phyloP scores from a whole-genome alignment of 176 grass and related monocot genomes.

The Eremochloa ophiuroides region DNA sequence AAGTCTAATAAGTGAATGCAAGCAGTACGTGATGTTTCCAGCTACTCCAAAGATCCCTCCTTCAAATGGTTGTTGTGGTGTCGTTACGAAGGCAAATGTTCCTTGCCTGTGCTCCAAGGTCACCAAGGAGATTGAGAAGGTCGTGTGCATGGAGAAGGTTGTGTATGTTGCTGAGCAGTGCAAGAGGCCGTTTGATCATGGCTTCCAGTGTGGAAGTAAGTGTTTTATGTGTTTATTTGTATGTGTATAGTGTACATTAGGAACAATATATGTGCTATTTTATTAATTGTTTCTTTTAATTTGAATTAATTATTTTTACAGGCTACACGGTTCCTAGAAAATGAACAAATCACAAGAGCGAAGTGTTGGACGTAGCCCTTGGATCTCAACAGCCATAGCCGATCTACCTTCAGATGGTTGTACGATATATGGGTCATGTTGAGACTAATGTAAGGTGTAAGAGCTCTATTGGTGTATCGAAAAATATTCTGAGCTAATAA shows the following conservation, averaged over 20 bases:
- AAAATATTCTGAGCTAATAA: not conserved
- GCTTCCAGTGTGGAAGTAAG: constrained; percentile 53
- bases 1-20: not conserved
- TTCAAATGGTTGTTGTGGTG: constrained; percentile 18
- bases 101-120: constrained; percentile 36
- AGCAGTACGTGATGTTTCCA: constrained; percentile 18
- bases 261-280: not conserved
- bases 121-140: not conserved
- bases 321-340: constrained; percentile 1
- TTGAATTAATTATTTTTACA: not conserved
- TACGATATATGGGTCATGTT: not conserved
- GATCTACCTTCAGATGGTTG: not conserved
- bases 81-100: not conserved
- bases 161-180: constrained; percentile 26
- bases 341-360: not conserved
- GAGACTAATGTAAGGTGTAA: not conserved
- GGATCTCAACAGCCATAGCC: not conserved
- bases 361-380: not conserved
- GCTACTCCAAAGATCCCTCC: constrained; percentile 26
- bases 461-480: not conserved
- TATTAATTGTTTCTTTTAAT: not conserved
- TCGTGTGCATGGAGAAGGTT: constrained; percentile 49
- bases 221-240: not conserved
- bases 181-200: constrained; percentile 8
- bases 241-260: not conserved